Conservation (phyloP, 2,329 filamentous ascomycete genomes). For the Alternaria triticina region DNA sequence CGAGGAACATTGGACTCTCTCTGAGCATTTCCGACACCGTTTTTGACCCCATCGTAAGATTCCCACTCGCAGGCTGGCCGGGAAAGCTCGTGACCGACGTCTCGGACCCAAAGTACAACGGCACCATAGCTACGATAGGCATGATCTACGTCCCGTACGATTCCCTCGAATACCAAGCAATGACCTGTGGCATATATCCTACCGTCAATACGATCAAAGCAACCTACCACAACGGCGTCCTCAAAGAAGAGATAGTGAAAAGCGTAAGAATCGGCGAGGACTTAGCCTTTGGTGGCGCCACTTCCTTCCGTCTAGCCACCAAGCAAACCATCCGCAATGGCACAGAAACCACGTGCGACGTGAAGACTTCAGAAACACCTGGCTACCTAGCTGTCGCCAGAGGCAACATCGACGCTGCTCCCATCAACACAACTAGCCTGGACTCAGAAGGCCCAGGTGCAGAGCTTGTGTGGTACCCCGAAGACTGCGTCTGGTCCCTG, state of each 20-base stretch:
- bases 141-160: not conserved
- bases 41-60: not conserved
- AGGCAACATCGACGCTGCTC: conserved; percentile 1
- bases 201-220: conserved; percentile 7
- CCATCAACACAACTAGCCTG: not conserved
- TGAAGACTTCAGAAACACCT: not conserved
- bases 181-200: conserved; percentile 6
- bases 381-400: not conserved
- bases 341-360: not conserved
- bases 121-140: not conserved
- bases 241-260: not conserved
- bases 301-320: not conserved
- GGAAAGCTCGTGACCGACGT: not conserved
- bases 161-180: not conserved
- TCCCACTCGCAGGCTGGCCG: not conserved
- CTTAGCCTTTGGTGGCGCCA: not conserved
- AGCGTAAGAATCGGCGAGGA: conserved; percentile 1
- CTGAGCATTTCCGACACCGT: not conserved
- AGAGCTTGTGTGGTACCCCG: not conserved
- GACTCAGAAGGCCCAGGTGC: not conserved
- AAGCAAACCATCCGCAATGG: not conserved
- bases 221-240: conserved; percentile 1
- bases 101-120: not conserved
- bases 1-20: not conserved
- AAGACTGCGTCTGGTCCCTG: not conserved